These are phyloP conservation scores for Isabelozyma pseudorhagii DNA, from an alignment of 805 yeast species.

Conservation along the genomic window DNA sequence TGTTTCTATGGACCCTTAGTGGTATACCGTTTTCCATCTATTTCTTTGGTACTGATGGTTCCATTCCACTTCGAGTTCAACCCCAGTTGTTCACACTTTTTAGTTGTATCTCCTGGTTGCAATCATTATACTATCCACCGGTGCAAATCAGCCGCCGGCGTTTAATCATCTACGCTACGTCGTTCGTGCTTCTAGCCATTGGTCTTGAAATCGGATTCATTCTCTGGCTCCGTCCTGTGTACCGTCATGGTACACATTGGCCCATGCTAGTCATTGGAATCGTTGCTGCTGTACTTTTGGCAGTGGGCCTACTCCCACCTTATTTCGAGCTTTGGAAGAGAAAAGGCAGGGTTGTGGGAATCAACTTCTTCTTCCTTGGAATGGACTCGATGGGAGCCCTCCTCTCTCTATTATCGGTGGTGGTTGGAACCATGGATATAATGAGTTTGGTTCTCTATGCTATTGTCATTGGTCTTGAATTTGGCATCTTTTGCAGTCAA, in stretches of 20 bases:
- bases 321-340: constrained; percentile 80
- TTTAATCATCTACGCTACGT: constrained; percentile 29
- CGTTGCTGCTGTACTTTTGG: constrained; percentile 71
- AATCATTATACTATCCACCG: constrained; percentile 71
- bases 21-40: constrained; percentile 89
- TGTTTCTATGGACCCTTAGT: constrained; percentile 70
- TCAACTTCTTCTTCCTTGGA: constrained; percentile 73
- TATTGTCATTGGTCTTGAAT: constrained; percentile 68
- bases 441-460: constrained; percentile 77
- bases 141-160: constrained; percentile 30
- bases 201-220: constrained; percentile 72
- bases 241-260: constrained; percentile 56
- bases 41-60: constrained; percentile 66
- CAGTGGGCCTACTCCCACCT: constrained; percentile 82
- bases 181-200: constrained; percentile 43
- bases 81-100: constrained; percentile 80
- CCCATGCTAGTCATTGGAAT: constrained; percentile 80
- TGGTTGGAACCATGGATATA: constrained; percentile 62
- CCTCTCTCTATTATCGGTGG: constrained; percentile 60
- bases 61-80: constrained; percentile 78
- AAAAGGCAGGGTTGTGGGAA: constrained; percentile 82
- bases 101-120: constrained; percentile 64
- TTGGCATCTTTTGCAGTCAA: constrained; percentile 75
- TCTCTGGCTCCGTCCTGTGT: constrained; percentile 60
- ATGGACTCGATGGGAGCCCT: constrained; percentile 81